These are phyloP conservation scores for Ceratocystis diversiconidia DNA, from an alignment of 2,329 filamentous ascomycete species.

Conservation along the genomic window DNA sequence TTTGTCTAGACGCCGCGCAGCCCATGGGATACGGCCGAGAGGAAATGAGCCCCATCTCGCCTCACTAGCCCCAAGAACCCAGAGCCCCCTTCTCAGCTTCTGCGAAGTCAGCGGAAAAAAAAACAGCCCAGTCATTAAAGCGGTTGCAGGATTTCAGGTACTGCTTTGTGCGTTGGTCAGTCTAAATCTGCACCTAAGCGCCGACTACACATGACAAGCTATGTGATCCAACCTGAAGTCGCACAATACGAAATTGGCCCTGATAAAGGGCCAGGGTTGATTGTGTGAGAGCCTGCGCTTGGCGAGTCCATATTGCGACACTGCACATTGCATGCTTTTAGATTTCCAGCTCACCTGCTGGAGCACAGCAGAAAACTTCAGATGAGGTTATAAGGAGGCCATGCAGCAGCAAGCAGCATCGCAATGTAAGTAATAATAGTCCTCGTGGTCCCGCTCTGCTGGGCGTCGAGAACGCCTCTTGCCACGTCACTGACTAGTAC, in stretches of 20 bases:
- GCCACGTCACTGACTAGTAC: no score
- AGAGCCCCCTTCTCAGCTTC: background rate
- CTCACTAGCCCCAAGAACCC: background rate
- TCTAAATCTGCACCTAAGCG: constrained; percentile 4
- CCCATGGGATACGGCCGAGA: background rate
- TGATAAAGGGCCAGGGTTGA: background rate
- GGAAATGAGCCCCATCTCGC: background rate
- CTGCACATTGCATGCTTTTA: no score
- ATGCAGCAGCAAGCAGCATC: no score
- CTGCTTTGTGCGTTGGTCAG: background rate
- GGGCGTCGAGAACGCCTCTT: no score
- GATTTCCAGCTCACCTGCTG: no score
- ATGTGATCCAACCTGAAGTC: background rate
- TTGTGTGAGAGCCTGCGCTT: background rate
- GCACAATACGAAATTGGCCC: constrained; percentile 1
- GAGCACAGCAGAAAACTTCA: no score
- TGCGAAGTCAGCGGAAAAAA: background rate
- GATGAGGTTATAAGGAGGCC: no score
- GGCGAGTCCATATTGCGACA: no score
- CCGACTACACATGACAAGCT: constrained; percentile 6
- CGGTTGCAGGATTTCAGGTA: background rate
- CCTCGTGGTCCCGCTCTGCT: no score
- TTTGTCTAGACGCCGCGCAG: background rate
- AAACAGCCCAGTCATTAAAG: background rate
- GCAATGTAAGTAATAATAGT: no score